phyloP scores from a whole-genome alignment of 192 early-diverging fungal species.

The Backusella liffmaniae region DNA sequence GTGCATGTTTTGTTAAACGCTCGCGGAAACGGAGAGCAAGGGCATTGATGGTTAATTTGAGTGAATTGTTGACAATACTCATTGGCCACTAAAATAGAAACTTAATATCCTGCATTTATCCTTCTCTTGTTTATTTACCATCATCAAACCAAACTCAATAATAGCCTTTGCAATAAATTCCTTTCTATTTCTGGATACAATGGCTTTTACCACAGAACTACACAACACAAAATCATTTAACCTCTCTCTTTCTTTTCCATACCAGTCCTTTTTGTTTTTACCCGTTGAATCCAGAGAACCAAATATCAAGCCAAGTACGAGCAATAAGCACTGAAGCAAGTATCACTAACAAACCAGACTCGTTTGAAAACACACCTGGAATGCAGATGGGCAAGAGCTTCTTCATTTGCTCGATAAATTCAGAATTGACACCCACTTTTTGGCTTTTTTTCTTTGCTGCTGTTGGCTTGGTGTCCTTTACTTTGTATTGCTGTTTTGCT shows the following conservation, averaged over 20 bases:
- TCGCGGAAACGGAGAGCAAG: constrained; percentile 57
- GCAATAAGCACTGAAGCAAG: constrained; percentile 56
- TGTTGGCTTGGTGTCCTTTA: background rate
- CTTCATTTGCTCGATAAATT: constrained; percentile 57
- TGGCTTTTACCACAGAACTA: constrained; percentile 74
- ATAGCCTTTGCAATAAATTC: constrained; percentile 60
- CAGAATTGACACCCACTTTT: constrained; percentile 53
- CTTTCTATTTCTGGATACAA: constrained; percentile 64
- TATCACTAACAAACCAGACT: constrained; percentile 42
- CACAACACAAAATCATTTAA: constrained; percentile 11
- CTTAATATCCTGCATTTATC: background rate
- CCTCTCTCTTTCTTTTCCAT: background rate
- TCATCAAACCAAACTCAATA: constrained; percentile 66
- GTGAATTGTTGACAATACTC: constrained; percentile 63
- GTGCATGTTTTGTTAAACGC: constrained; percentile 58
- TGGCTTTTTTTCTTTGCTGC: background rate
- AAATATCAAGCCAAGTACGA: constrained; percentile 63
- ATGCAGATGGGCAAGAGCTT: constrained; percentile 59
- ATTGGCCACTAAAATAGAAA: constrained; percentile 51
- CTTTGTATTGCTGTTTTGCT: background rate
- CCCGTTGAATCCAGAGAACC: constrained; percentile 58
- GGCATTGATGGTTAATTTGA: constrained; percentile 57
- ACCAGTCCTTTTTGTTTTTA: constrained; percentile 5
- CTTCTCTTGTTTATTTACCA: constrained; percentile 36
- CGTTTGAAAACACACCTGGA: constrained; percentile 49